Evolutionary conservation across 306 rosid genomes (phyloP).

Genomic region (Rosa lucieae): DNA sequence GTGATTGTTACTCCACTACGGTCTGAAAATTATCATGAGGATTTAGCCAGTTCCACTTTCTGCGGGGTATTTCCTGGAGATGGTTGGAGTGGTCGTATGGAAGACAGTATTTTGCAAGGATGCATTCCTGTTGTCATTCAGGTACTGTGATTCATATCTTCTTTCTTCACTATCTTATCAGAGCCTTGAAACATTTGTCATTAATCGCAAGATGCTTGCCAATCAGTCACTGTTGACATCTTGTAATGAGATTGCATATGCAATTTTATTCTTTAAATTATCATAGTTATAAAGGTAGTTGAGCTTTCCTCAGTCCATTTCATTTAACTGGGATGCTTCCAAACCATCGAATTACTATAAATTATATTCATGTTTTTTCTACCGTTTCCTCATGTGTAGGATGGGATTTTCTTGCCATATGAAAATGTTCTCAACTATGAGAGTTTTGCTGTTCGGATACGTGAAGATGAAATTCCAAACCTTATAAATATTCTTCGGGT

Average conservation of each 20-base stretch:
- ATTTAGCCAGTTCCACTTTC: constrained; percentile 72
- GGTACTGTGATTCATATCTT: constrained; percentile 36
- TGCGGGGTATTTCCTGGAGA: constrained; percentile 91
- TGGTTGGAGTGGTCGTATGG: constrained; percentile 98
- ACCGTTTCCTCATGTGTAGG: constrained; percentile 44
- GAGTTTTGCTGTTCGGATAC: constrained; percentile 77
- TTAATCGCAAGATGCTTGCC: not conserved
- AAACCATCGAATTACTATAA: not conserved
- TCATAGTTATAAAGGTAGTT: not conserved
- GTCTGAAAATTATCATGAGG: constrained; percentile 57
- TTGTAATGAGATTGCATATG: not conserved
- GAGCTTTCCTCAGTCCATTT: not conserved
- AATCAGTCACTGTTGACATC: not conserved
- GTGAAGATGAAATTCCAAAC: constrained; percentile 78
- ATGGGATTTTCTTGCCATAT: constrained; percentile 87
- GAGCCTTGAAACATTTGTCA: constrained; percentile 3
- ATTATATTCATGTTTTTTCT: constrained; percentile 1
- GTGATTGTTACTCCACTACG: constrained; percentile 70
- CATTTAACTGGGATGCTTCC: not conserved
- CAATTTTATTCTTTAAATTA: not conserved
- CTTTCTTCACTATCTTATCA: not conserved
- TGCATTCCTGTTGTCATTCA: constrained; percentile 92
- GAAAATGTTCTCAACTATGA: constrained; percentile 85
- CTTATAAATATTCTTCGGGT: constrained; percentile 74
- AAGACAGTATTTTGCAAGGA: constrained; percentile 88